Conservation (phyloP, 2,329 filamentous ascomycete species). For the Monascus ruber region DNA sequence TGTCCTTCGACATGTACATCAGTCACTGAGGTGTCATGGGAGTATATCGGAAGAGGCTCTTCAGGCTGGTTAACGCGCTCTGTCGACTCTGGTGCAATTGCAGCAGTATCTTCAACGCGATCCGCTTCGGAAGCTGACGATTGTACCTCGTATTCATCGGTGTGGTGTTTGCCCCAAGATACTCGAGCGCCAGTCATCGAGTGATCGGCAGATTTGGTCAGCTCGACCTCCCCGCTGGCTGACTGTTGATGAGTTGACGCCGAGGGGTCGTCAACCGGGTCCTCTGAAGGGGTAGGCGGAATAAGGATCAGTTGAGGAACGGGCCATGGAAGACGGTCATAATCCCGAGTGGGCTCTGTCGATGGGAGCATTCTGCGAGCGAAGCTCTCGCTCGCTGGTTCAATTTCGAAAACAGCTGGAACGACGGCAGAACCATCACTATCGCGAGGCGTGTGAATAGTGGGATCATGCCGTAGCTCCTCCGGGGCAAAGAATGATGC, state of each 20-base stretch:
- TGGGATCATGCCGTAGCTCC: conserved; percentile 27
- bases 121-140: conserved; percentile 38
- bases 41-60: neutral
- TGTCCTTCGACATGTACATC: conserved; percentile 1
- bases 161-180: conserved; percentile 55
- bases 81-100: neutral
- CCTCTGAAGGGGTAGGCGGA: conserved; percentile 39
- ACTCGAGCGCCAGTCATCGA: conserved; percentile 44
- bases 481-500: conserved; percentile 31
- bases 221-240: conserved; percentile 30
- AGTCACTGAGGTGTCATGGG: neutral
- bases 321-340: conserved; percentile 25
- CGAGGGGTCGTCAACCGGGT: conserved; percentile 22
- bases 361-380: conserved; percentile 3
- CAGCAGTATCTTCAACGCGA: conserved; percentile 14
- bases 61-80: neutral
- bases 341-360: conserved; percentile 10
- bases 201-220: conserved; percentile 27
- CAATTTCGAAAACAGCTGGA: conserved; percentile 20
- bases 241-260: conserved; percentile 26
- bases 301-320: conserved; percentile 47
- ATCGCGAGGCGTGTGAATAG: conserved; percentile 19
- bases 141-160: conserved; percentile 51
- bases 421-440: conserved; percentile 8
- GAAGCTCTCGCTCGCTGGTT: conserved; percentile 17